phyloP scores from a whole-genome alignment of 768 basidiomycete genomes.

The Serendipita sp. region DNA sequence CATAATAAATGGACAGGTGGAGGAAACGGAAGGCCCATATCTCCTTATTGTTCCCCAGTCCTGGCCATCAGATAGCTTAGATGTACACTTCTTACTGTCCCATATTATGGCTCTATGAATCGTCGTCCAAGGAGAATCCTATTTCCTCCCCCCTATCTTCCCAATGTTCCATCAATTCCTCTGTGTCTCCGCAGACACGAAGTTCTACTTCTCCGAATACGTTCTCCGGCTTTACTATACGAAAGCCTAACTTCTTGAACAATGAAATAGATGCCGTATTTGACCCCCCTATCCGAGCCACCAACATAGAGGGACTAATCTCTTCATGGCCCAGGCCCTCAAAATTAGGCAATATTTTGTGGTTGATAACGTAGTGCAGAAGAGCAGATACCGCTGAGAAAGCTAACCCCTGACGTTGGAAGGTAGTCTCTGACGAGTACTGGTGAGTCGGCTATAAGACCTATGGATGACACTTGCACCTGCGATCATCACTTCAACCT shows the following conservation, averaged over 20 bases:
- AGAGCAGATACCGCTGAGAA: constrained; percentile 45
- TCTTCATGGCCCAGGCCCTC: constrained; percentile 13
- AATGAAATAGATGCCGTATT: constrained; percentile 56
- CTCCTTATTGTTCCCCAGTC: too few species aligned
- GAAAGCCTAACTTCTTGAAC: constrained; percentile 66
- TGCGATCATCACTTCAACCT: constrained; percentile 88
- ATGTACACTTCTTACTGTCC: too few species aligned
- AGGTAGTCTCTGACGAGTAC: constrained; percentile 29
- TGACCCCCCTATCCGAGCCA: constrained; percentile 52
- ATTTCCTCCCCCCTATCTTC: neutral
- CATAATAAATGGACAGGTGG: too few species aligned
- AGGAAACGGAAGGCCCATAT: too few species aligned
- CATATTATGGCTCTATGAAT: too few species aligned
- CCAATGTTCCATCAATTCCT: neutral
- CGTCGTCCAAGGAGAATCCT: neutral
- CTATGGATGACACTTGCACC: constrained; percentile 25
- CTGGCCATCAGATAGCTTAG: too few species aligned
- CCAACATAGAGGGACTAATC: constrained; percentile 23
- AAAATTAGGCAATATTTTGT: constrained; percentile 18
- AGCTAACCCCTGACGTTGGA: constrained; percentile 54
- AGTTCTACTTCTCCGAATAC: constrained; percentile 79
- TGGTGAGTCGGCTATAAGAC: constrained; percentile 15
- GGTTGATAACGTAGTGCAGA: constrained; percentile 37
- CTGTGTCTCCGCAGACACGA: constrained; percentile 24
- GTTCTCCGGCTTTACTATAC: constrained; percentile 43